Percentiles rank a stretch among this genome's conserved stretches.
Conservation (phyloP, 108 stramenopile species). For the Discostella stelligeroides region DNA sequence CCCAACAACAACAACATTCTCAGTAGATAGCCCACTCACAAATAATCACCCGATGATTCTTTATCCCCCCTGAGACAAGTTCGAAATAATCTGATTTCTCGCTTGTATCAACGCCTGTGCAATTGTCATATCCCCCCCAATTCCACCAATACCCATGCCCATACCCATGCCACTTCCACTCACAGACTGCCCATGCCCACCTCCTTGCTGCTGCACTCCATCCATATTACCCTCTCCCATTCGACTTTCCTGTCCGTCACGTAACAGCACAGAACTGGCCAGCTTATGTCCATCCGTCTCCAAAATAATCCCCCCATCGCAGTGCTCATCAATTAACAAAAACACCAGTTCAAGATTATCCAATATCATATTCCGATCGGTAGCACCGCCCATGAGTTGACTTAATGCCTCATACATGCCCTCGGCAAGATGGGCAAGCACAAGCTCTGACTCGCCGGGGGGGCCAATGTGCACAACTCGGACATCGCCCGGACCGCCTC, state of each 20-base stretch:
- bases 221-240: slow-evolving; percentile 16
- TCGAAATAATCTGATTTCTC: slow-evolving; percentile 72
- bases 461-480: slow-evolving; percentile 85
- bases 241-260: slow-evolving; percentile 58
- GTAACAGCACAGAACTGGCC: slow-evolving; percentile 69
- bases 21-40: too few species aligned
- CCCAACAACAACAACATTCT: too few species aligned
- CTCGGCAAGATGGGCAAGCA: slow-evolving; percentile 81
- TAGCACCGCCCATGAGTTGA: slow-evolving; percentile 82
- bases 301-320: slow-evolving; percentile 86
- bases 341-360: slow-evolving; percentile 89
- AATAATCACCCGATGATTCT: neutral
- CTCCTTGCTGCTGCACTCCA: slow-evolving; percentile 14
- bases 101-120: slow-evolving; percentile 86
- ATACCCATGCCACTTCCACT: too few species aligned
- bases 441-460: slow-evolving; percentile 71
- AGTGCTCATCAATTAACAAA: slow-evolving; percentile 87
- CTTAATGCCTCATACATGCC: slow-evolving; percentile 86
- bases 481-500: slow-evolving; percentile 57
- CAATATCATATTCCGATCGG: slow-evolving; percentile 85
- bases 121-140: slow-evolving; percentile 84
- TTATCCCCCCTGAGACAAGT: slow-evolving; percentile 41
- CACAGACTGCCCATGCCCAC: slow-evolving; percentile 31
- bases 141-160: slow-evolving; percentile 38
- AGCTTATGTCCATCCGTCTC: slow-evolving; percentile 82